Percentiles rank a stretch among this genome's conserved stretches.
Evolutionary conservation across 2,329 filamentous ascomycete species (phyloP).

Genomic region (Fusarium compactum): DNA sequence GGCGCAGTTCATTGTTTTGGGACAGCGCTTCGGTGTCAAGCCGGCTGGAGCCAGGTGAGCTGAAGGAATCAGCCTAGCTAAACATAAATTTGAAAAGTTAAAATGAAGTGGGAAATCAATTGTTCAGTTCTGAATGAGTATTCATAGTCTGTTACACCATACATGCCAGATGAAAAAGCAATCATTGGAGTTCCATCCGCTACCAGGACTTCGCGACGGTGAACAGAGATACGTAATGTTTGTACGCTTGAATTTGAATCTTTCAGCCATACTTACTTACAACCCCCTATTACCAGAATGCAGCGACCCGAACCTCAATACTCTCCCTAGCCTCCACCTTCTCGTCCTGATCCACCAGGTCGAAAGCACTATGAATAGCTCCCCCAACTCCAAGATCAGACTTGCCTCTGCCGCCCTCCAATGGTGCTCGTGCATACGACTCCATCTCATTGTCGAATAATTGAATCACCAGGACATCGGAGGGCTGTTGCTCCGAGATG

Average conservation of each 20-base stretch:
- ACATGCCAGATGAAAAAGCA: too few species aligned
- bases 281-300: background rate
- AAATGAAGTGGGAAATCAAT: too few species aligned
- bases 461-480: slow-evolving; percentile 5
- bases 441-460: slow-evolving; percentile 15
- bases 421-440: background rate
- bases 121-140: too few species aligned
- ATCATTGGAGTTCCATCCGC: too few species aligned
- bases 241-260: background rate
- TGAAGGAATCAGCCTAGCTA: too few species aligned
- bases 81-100: too few species aligned
- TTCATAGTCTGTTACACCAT: too few species aligned
- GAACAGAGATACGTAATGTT: too few species aligned
- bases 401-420: background rate
- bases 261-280: background rate
- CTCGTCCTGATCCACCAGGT: background rate
- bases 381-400: slow-evolving; percentile 10
- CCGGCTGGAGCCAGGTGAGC: background rate
- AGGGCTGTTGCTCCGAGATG: slow-evolving; percentile 3
- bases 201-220: too few species aligned
- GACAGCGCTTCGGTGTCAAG: slow-evolving; percentile 3
- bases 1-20: slow-evolving; percentile 6
- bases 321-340: background rate
- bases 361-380: slow-evolving; percentile 13
- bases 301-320: slow-evolving; percentile 7